These are phyloP conservation scores for Beauveria sp. DNA, from an alignment of 2,329 filamentous ascomycete genomes.

Conservation along the genomic window DNA sequence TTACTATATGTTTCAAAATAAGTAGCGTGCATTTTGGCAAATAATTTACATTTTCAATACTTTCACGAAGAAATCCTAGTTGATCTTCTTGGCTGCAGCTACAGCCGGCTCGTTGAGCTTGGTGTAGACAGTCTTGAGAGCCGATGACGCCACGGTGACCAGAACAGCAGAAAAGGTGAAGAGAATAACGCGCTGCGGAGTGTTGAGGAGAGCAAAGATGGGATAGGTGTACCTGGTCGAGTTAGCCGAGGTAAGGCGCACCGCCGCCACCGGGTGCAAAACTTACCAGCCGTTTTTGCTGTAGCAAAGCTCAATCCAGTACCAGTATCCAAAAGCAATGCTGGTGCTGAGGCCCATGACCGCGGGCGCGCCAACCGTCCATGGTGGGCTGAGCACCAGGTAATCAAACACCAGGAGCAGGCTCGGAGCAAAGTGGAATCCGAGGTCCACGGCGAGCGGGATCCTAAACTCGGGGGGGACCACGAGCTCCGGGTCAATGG, in stretches of 20 bases:
- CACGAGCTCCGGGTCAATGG: constrained; percentile 45
- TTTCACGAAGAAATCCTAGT: background rate
- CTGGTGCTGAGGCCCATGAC: constrained; percentile 49
- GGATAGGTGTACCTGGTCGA: constrained; percentile 71
- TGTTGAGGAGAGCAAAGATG: constrained; percentile 63
- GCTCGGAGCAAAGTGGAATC: constrained; percentile 60
- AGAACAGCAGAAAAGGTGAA: constrained; percentile 62
- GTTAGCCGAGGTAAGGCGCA: constrained; percentile 9
- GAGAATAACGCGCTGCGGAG: constrained; percentile 56
- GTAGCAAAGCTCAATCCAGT: constrained; percentile 69
- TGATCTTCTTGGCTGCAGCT: constrained; percentile 23
- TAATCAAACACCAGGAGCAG: constrained; percentile 58
- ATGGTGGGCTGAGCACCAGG: constrained; percentile 63
- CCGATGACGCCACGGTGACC: constrained; percentile 63
- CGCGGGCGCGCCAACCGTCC: constrained; percentile 55
- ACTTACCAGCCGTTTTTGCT: constrained; percentile 56
- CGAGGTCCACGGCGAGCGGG: constrained; percentile 49
- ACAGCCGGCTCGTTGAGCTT: constrained; percentile 51
- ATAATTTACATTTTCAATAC: background rate
- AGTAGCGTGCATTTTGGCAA: background rate
- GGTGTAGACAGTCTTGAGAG: constrained; percentile 63
- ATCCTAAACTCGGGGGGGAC: constrained; percentile 49
- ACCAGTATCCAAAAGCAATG: constrained; percentile 64
- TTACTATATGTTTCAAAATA: background rate
- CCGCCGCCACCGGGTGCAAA: background rate